Evolutionary conservation across 208 protist genomes (phyloP), one percentile per base, ranked within the genome.

Genomic region (Leptomonas pyrrhocoris): DNA sequence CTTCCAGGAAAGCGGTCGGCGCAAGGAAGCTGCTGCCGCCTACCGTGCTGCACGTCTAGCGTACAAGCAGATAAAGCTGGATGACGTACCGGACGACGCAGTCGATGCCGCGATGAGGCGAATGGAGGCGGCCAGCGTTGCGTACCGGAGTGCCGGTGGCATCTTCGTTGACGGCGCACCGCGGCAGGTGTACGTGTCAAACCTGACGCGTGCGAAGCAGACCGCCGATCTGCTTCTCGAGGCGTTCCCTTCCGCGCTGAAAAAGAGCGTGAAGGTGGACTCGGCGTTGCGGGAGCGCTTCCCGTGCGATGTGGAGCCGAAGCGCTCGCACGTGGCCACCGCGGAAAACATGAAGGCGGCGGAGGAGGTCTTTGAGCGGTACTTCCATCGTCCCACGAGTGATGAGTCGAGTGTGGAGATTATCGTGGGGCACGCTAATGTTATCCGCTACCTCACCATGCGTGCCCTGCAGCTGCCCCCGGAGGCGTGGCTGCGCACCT

Each of bases 381-480:
- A 93, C 70, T 91, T 93, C 59, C 74, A 91, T 63, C 85, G 88
- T 18, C 85, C 88, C 5, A 55, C 51, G 0, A 51, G 57, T 25
- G 57, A 71, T 9, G 73, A 76, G 49, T 56, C 68, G 16, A 48
- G n/a, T 2, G 79, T 88, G 2, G 87, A 93, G 50, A 70, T 96
- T 30, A 87, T 96, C 57, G 88, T 96, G 16, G 85, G 84, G 13
- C 92, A 97, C 65, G 80, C 70, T 18, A 97, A 97, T 63, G 68
- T 97, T 21, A 95, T 97, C 74, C 89, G 92, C 25, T 97, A 94
- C 77, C 88, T 91, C 42, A 78, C 84, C 6, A 81, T 90, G 56
- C 92, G 92, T 12, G 89, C 90, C 13, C 73, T 97, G 45, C 89
- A 95, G 69, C 69, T 97, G 40, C 86, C 86, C 18, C 88, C 90